Evolutionary conservation across 2,329 filamentous ascomycete genomes (phyloP).

Genomic region (Xylariaceae sp.): DNA sequence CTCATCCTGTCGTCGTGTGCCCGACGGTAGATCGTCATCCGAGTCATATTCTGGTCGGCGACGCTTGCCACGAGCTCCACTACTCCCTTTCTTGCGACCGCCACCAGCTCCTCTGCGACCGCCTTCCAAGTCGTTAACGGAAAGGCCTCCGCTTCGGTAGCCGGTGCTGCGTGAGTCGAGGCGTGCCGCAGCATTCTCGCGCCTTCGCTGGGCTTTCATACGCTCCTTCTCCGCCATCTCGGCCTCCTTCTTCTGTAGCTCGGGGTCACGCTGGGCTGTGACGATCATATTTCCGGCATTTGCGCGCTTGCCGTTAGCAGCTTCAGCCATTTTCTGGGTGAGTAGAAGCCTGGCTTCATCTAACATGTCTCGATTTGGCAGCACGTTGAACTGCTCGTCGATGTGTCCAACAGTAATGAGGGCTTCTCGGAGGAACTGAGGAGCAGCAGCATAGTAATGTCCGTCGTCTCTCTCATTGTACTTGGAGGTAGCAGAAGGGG

Average conservation of each 20-base stretch:
- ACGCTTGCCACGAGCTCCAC: slow-evolving; percentile 48
- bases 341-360: slow-evolving; percentile 69
- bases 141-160: slow-evolving; percentile 54
- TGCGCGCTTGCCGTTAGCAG: slow-evolving; percentile 51
- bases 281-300: slow-evolving; percentile 62
- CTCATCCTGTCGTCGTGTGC: slow-evolving; percentile 62
- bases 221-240: slow-evolving; percentile 73
- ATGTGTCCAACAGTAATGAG: slow-evolving; percentile 73
- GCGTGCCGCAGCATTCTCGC: slow-evolving; percentile 64
- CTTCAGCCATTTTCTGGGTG: slow-evolving; percentile 62
- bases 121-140: slow-evolving; percentile 66
- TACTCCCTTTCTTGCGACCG: slow-evolving; percentile 52
- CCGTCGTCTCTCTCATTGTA: slow-evolving; percentile 67
- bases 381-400: slow-evolving; percentile 66
- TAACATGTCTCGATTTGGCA: slow-evolving; percentile 62
- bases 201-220: slow-evolving; percentile 60
- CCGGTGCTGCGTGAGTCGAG: slow-evolving; percentile 55
- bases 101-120: slow-evolving; percentile 45
- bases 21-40: slow-evolving; percentile 65
- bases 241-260: slow-evolving; percentile 68
- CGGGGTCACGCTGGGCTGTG: slow-evolving; percentile 68
- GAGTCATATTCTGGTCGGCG: slow-evolving; percentile 67
- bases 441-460: slow-evolving; percentile 72
- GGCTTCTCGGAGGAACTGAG: slow-evolving; percentile 63
- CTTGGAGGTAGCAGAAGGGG: slow-evolving; percentile 54